Base-by-base conservation (phyloP, 1,284 basidiomycete species). In the Lignosus rhinocerotis region DNA sequence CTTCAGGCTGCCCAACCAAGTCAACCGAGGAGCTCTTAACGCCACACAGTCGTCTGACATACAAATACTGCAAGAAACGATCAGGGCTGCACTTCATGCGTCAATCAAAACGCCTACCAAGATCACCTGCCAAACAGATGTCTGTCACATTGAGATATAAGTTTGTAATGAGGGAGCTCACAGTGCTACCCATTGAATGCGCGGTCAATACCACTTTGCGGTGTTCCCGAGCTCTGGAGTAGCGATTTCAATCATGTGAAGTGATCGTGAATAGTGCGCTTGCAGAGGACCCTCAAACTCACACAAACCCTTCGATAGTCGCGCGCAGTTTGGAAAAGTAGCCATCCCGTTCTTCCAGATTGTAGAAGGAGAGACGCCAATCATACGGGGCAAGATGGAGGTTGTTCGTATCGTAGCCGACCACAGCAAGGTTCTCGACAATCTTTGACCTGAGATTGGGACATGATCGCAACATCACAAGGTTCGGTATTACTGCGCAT, bases 401-500 rank as follows among this genome's bases (percentile, higher is more conserved):
- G 63, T 94, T 95, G 68, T 96, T 94, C 2, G 92, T 92, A 67
- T 96, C 94, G 68, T 97, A 97, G 66, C 90, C 90, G 19, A 96
- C 82, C 1, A 89, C 92, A 0, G 96, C 94, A 1, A 98, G 80
- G 69, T 98, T 98, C 73, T 98, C 90, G 11, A 98, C 87, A 55
- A 98, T 92, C 75, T 96, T 96, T 3, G 91, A 86, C 89, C 90
- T 92, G 61, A 36, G 21, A 19, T n/a, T 6, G 16, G 12, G 19
- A 6, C n/a, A 53, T 10, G 30, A 11, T 6, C 8, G 11, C 31
- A 34, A 51, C 30, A 19, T 8, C 19, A 16, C 25, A 11, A 30
- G 10, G 25, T 45, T 45, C 43, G 38, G 11, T 17, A 36, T 31
- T 17, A 21, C 21, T 39, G 30, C 9, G 38, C 50, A 32, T 41